Evolutionary conservation across 2,329 filamentous ascomycete species (phyloP), one percentile per base, ranked within the genome.

Genomic region (Ceratocystis diversiconidia): DNA sequence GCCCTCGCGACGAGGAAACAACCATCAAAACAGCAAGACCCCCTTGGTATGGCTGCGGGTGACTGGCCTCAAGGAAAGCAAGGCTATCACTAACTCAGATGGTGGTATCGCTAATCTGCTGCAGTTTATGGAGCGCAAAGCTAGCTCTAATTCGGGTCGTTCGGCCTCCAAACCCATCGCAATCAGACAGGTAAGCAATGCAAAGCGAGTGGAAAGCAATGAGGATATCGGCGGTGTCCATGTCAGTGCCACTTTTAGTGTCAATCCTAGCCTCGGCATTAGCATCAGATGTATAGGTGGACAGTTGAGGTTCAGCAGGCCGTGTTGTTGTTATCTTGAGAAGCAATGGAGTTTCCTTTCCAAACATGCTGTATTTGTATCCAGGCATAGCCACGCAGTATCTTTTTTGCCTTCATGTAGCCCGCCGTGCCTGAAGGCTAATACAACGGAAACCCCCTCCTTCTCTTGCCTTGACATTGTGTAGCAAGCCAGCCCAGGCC

Each of bases 171-270:
- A 81, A 71, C 77, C 78, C 70, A 78, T 89, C 70, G 84, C 80
- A 73, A 85, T 92, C 69, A 85, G 84, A 77, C 89, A 90, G 85
- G 88, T 91, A 88, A 84, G 86, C 88, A 36, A 36, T 36, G 74
- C 50, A 48, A 25, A 63, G n/a, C n/a, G 25, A 50, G 19, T 6
- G 44, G 25, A 43, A n/a, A 32, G 10, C 36, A 36, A 28, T 17
- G 61, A 62, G 61, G 61, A 62, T 75, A 74, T 75, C 73, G 75
- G 70, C 71, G 73, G 71, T 72, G 67, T 62, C 36, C 36, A 36
- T 36, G 36, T 36, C 10, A 36, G 10, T 36, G 36, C 36, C 36
- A 36, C 36, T 36, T 12, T 36, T 36, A 12, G 36, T 36, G 10
- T 36, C 36, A 36, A 12, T 36, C 36, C 36, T 36, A 36, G 36